Evolutionary conservation across 331 rosid genomes (phyloP).

Genomic region (Telfairia occidentalis): DNA sequence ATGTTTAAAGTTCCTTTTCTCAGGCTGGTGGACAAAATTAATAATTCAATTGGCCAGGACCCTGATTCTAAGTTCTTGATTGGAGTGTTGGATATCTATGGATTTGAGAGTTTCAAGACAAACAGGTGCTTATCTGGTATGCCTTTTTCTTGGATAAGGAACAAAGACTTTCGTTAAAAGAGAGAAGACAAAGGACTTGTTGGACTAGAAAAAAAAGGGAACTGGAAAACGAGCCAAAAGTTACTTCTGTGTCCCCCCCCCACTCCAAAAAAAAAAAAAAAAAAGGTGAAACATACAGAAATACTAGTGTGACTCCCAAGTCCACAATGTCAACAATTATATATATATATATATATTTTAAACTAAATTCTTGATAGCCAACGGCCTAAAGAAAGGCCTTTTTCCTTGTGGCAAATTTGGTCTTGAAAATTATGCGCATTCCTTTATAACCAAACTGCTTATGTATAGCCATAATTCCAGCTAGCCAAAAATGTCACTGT

Average conservation of each 20-base stretch:
- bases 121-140: slow-evolving; percentile 77
- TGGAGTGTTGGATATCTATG: slow-evolving; percentile 93
- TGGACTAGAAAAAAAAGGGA: not conserved
- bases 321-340: too few species aligned
- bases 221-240: not conserved
- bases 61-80: slow-evolving; percentile 68
- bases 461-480: not conserved
- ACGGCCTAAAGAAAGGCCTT: not conserved
- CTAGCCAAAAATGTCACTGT: not conserved
- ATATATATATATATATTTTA: too few species aligned
- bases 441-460: not conserved
- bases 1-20: slow-evolving; percentile 20
- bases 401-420: not conserved
- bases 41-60: slow-evolving; percentile 82
- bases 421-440: not conserved
- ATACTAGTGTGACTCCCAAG: not conserved
- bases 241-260: too few species aligned
- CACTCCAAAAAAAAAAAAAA: too few species aligned
- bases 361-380: not conserved
- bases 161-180: not conserved
- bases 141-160: slow-evolving; percentile 33
- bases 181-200: not conserved
- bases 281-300: too few species aligned
- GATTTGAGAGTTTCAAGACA: slow-evolving; percentile 95
- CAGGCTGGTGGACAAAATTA: slow-evolving; percentile 84